Conservation (phyloP, 2,329 filamentous ascomycete species). For the Tothia fuscella region DNA sequence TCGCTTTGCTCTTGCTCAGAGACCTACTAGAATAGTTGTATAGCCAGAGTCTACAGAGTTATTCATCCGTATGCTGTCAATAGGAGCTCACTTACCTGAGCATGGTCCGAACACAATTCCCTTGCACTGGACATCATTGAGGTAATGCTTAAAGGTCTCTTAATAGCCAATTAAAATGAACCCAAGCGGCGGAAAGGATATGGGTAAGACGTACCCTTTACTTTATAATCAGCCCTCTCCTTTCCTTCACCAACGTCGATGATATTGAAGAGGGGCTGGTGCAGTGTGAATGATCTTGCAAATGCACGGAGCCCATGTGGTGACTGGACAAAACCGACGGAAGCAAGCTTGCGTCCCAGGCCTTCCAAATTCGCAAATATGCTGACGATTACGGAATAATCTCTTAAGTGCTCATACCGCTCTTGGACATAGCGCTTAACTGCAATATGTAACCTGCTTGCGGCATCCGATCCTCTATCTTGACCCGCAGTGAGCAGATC, state of each 20-base stretch:
- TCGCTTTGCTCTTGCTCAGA: no score
- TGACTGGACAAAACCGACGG: constrained; percentile 28
- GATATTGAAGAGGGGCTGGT: constrained; percentile 35
- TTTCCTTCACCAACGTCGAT: constrained; percentile 36
- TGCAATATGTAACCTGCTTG: constrained; percentile 29
- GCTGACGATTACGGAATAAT: constrained; percentile 32
- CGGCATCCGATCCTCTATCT: constrained; percentile 36
- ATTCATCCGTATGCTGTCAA: no score
- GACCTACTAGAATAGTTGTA: no score
- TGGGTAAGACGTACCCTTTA: constrained; percentile 26
- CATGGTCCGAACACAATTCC: no score
- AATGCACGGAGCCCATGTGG: constrained; percentile 30
- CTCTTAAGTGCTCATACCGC: constrained; percentile 27
- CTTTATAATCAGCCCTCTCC: constrained; percentile 35
- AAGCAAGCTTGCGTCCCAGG: constrained; percentile 29
- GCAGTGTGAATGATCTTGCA: constrained; percentile 31
- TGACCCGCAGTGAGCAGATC: constrained; percentile 28
- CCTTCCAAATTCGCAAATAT: constrained; percentile 36
- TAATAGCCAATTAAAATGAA: no score
- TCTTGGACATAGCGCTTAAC: constrained; percentile 30
- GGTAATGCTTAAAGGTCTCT: no score
- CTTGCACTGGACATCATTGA: no score
- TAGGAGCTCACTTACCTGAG: no score
- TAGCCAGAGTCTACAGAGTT: no score
- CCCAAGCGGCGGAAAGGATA: no score